Conservation (phyloP, 2,329 filamentous ascomycete genomes). For the Ceratocystis diversiconidia region DNA sequence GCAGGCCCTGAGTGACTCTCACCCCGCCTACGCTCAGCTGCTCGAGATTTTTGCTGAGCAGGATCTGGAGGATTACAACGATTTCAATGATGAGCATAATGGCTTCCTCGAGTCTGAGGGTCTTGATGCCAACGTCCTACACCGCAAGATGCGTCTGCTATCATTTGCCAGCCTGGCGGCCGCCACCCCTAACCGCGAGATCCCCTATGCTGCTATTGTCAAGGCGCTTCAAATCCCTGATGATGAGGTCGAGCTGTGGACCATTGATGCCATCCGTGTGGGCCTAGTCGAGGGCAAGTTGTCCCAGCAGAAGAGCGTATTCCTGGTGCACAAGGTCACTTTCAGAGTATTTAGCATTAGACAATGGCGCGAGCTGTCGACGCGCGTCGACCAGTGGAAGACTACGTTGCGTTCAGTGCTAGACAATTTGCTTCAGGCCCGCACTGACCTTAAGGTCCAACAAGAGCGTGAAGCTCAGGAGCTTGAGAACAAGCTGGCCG, state of each 20-base stretch:
- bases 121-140: slow-evolving; percentile 57
- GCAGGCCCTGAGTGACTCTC: slow-evolving; percentile 72
- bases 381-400: slow-evolving; percentile 82
- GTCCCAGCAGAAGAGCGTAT: slow-evolving; percentile 80
- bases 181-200: slow-evolving; percentile 66
- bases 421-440: slow-evolving; percentile 62
- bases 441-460: slow-evolving; percentile 61
- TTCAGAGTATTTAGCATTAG: slow-evolving; percentile 96
- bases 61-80: slow-evolving; percentile 85
- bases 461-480: slow-evolving; percentile 65
- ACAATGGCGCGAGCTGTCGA: slow-evolving; percentile 92
- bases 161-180: slow-evolving; percentile 85
- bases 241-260: slow-evolving; percentile 92
- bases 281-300: slow-evolving; percentile 94
- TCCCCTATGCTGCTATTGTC: slow-evolving; percentile 75
- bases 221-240: slow-evolving; percentile 68
- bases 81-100: slow-evolving; percentile 84
- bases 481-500: slow-evolving; percentile 50
- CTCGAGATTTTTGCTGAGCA: slow-evolving; percentile 93
- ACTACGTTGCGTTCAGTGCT: slow-evolving; percentile 66
- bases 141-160: slow-evolving; percentile 91
- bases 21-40: slow-evolving; percentile 75
- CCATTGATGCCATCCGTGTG: slow-evolving; percentile 93
- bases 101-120: slow-evolving; percentile 68
- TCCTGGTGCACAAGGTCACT: slow-evolving; percentile 88